These are phyloP conservation scores for Venturia pyrina DNA, from an alignment of 2,329 filamentous ascomycete genomes.

Conservation along the genomic window DNA sequence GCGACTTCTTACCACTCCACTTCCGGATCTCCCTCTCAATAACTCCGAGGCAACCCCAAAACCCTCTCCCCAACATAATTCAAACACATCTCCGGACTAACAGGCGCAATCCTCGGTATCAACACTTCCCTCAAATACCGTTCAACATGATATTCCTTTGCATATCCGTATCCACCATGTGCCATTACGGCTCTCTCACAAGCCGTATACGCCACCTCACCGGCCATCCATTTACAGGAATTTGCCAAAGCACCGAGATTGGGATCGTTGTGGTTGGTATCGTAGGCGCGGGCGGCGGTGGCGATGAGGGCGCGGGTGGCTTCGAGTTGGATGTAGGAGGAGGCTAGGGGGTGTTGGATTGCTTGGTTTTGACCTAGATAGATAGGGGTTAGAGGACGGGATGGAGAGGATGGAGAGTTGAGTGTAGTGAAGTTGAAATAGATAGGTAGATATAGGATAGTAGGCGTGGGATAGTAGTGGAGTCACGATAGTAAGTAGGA, in stretches of 20 bases:
- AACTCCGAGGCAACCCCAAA: constrained; percentile 9
- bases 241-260: constrained; percentile 43
- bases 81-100: constrained; percentile 35
- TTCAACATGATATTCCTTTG: constrained; percentile 55
- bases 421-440: too few species aligned
- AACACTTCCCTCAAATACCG: constrained; percentile 55
- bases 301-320: constrained; percentile 56
- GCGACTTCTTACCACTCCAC: neutral
- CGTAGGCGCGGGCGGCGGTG: constrained; percentile 54
- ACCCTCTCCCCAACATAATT: constrained; percentile 21
- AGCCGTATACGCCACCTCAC: constrained; percentile 52
- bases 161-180: constrained; percentile 53
- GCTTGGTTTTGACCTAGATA: constrained; percentile 45
- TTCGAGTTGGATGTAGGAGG: constrained; percentile 56
- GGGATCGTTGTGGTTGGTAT: constrained; percentile 34
- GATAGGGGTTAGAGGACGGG: too few species aligned
- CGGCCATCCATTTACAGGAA: constrained; percentile 60
- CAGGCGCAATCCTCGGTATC: constrained; percentile 54
- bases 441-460: too few species aligned
- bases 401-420: too few species aligned
- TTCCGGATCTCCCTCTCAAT: neutral
- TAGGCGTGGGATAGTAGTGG: too few species aligned
- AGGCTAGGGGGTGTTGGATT: constrained; percentile 55
- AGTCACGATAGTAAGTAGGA: neutral
- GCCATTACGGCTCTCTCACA: constrained; percentile 52